Base-by-base conservation (phyloP, 2,329 filamentous ascomycete genomes). In the Eutypella sp. region DNA sequence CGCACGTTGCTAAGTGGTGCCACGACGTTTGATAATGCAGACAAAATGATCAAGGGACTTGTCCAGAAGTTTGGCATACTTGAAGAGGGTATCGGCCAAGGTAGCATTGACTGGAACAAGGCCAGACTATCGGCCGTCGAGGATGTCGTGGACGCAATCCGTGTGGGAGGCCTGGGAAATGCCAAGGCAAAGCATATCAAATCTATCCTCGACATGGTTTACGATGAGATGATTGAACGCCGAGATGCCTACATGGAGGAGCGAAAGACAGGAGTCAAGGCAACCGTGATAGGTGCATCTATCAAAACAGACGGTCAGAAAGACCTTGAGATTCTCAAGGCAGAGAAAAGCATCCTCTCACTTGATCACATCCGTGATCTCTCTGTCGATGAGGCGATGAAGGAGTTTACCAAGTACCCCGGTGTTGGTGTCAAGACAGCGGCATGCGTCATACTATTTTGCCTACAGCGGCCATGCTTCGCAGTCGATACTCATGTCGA, bases 171-270 rank as follows among this genome's bases (percentile, higher is more conserved):
- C 0, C 70, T 91, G 2, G 84, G 81, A 2, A 75, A 78, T n/a
- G 72, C 74, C 15, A 93, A 91, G 65, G 83, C 81, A 48, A 82
- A 76, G 43, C 74, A 84, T 53, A 88, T 95, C 58, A 89, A 91
- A 61, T 66, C 68, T 15, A 89, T 89, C 29, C 71, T 95, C 8
- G 78, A 89, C 42, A 80, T 82, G 64, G 84, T 90, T 0, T 81
- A 85, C 57, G 69, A 81, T 38, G 82, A 89, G 54, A 89, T 88
- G 44, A 68, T 79, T 22, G 50, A 60, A 23, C 57, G 66, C 19
- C 58, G 59, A 13, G 65, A 75, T 18, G 73, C 72, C 1, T 70
- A 82, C 19, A 40, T 70, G 1, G 59, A 65, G 25, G 72, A 72
- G 33, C 68, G 69, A 39, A 47, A 65, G 18, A 68, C 68, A 13